Base-by-base conservation (phyloP, 1,284 basidiomycete species). In the Rhodofomes roseus region DNA sequence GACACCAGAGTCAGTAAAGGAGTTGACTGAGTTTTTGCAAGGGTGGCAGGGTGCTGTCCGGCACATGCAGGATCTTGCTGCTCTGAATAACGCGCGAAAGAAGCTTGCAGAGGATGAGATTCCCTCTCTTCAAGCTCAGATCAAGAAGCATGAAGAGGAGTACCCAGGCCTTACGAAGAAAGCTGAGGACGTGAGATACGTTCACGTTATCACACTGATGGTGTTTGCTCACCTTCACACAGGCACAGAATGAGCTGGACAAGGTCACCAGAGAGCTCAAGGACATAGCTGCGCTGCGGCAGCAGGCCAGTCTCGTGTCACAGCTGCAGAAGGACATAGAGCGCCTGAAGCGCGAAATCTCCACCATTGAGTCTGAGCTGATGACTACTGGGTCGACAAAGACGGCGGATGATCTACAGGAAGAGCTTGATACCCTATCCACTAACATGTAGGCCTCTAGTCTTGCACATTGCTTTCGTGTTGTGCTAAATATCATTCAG, bases 391-490 rank as follows among this genome's bases (percentile, higher is more conserved):
- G 94, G 2, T 89, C 88, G 14, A 82, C 84, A 6, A 92, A 88
- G 73, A 95, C 93, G 0, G 83, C 85, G 1, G 92, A 94, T 53
- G 93, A 95, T 55, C 87, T 97, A 2, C 91, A 96, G 70, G 75
- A 70, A 25, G 88, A 95, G 67, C 77, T 96, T 7, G 84, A 90
- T 56, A 74, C 74, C 4, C 67, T 95, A 36, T 78, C 81, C 1
- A 74, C 73, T 20, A 79, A 89, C 56, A 80, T 95, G 95, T 96
- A 64, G 67, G 88, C 74, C 23, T 55, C 25, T 55, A 18, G 27
- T 27, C 6, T 25, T 36, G 40, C 23, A 23, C 18, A 34, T 12
- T 22, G n/a, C 41, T 44, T 14, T 25, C 31, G 48, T 25, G 14
- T 20, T 54, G 1, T 52, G 31, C 16, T 56, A 46, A 27, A 48